phyloP scores from a whole-genome alignment of 345 rosid species.

The Microthlaspi erraticum region DNA sequence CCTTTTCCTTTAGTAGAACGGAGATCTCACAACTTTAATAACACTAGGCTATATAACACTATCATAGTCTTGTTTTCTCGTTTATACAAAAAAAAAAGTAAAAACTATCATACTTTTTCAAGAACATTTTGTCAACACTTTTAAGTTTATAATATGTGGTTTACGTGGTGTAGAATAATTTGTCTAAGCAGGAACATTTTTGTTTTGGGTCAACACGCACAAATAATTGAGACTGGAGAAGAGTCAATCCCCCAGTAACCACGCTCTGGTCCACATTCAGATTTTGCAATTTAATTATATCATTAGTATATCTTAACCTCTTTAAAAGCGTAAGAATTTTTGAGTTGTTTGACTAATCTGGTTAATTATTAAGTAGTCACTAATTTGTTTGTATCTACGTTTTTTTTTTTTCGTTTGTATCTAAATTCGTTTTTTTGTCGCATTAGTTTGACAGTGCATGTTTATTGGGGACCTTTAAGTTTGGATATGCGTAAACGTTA shows the following conservation, averaged over 20 bases:
- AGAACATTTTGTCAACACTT: conserved; percentile 14
- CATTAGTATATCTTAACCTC: neutral
- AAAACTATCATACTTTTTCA: neutral
- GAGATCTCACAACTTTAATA: neutral
- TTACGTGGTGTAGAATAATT: neutral
- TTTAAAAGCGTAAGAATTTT: neutral
- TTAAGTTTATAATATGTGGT: neutral
- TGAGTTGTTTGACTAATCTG: conserved; percentile 7
- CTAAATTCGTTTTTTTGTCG: neutral
- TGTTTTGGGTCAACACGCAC: conserved; percentile 42
- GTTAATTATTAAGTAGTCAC: conserved; percentile 11
- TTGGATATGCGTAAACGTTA: conserved; percentile 6
- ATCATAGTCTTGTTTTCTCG: too few species aligned
- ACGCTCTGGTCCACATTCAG: conserved; percentile 31
- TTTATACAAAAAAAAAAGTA: neutral
- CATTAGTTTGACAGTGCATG: conserved; percentile 16
- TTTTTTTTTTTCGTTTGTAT: neutral
- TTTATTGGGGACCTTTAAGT: conserved; percentile 4
- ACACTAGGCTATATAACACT: too few species aligned
- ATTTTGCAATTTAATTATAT: conserved; percentile 1
- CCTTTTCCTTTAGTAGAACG: neutral
- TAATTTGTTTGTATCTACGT: neutral
- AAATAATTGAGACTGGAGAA: conserved; percentile 39
- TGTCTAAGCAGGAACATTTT: neutral
- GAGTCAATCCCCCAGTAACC: conserved; percentile 22